Evolutionary conservation across 1,284 basidiomycete genomes (phyloP), one percentile per base, ranked within the genome.

Genomic region (Ustilago bromivora): DNA sequence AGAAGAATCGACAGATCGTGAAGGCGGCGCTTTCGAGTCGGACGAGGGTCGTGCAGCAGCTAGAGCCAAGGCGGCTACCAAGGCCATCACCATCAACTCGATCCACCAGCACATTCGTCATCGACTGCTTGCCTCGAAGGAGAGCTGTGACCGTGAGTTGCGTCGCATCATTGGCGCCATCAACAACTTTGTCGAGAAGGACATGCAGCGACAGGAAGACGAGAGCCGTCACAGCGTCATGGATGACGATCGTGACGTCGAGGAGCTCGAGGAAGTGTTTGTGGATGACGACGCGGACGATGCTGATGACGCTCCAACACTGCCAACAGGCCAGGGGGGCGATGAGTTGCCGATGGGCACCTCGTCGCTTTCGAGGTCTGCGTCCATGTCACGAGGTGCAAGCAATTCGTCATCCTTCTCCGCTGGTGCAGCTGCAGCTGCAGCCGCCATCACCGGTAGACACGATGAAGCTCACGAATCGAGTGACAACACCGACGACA

Each of bases 111-210:
- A 98, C 88, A 94, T 98, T 82, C 94, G 93, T 55, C 91, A 95
- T 80, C 92, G 96, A 63, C 91, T 98, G 86, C 93, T 93, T 87
- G 92, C 92, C 1, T 95, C 96, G 67, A 99, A 99, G 89, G 91
- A 93, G 62, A 93, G 94, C 78, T 99, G 96, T 88, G 95, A 99
- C 90, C 93, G 93, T 88, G 95, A 97, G 84, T 90, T 99, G 12
- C 91, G 92, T 84, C 92, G 94, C 81, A 93, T 98, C 82, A 93
- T 96, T 61, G 92, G 93, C 85, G 93, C 92, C 67, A 95, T 99
- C 88, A 96, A 96, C 71, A 88, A 91, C 35, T 98, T 94, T 88
- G 97, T 98, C 79, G 96, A 99, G 87, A 92, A 94, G 82, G 90
- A 92, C 76, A 89, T 96, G 57, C 89, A 92, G 59, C 91, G 93